Base-by-base conservation (phyloP, 768 basidiomycete species). In the Cystofilobasidium ferigula region DNA sequence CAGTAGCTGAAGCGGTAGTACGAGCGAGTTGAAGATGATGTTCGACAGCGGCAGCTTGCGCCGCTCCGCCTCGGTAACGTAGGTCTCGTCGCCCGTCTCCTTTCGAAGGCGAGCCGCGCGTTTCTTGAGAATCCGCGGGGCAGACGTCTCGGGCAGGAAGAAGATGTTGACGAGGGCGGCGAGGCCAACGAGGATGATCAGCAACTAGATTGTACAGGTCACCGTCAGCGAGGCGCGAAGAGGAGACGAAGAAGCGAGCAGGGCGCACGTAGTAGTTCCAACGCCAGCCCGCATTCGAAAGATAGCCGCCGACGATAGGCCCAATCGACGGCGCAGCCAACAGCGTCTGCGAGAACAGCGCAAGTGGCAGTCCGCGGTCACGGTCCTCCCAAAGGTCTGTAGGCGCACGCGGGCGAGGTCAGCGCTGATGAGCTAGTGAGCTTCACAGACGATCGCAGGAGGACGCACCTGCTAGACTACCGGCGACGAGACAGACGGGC, bases 331-430 rank as follows among this genome's bases (percentile, higher is more conserved):
- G 18, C 53, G 14, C 59, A 60, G 7, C 60, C 66, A 72, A 75
- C 9, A 75, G 71, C 10, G 73, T 71, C 32, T 62, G 69, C 12
- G 72, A 72, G 64, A 76, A 76, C 32, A 73, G 65, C 1, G 72
- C 72, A 68, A 76, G 74, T 35, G 72, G 72, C 26, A 72, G 57
- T 20, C 75, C 75, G 14, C 75, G 70, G 24, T 74, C 73, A 32
- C 70, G 64, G 3, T 70, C 67, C 38, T 63, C 69, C 74, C 74
- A 76, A 20, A 73, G 64, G 57, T 76, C 61, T 2, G 61, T 56
- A n/a, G 62, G 32, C 8, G 20, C 32, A 24, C 60, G n/a, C n/a
- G n/a, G 48, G 14, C 38, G 51, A 28, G 57, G 35, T 36, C 57
- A 71, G 1, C 70, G 68, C 61, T 71, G 71, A 0, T 69, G 65